Conservation (phyloP, 1,139 yeast genomes). For the Magnusiomyces ingens region DNA sequence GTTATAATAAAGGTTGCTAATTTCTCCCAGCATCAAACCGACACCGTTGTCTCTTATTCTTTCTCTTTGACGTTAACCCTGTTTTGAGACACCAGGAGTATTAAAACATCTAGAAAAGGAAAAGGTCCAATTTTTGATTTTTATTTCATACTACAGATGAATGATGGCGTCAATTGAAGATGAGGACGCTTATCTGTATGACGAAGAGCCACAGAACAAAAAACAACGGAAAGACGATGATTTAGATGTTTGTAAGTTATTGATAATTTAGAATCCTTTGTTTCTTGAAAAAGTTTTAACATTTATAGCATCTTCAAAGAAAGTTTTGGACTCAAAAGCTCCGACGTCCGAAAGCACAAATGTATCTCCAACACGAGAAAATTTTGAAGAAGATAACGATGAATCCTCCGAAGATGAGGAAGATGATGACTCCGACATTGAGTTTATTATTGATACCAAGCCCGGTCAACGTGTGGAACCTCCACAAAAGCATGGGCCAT, state of each 20-base stretch:
- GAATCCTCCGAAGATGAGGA: constrained; percentile 22
- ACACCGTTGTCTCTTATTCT: too few relatives aligned
- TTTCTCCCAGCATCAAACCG: not conserved
- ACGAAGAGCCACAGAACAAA: constrained; percentile 3
- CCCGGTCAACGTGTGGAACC: constrained; percentile 33
- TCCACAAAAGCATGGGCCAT: constrained; percentile 28
- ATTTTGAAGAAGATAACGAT: constrained; percentile 1
- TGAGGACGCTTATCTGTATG: constrained; percentile 7
- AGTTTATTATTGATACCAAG: constrained; percentile 51
- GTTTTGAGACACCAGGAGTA: too few relatives aligned
- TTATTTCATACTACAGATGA: not conserved
- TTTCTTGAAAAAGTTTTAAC: too few relatives aligned
- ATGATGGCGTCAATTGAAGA: constrained; percentile 5
- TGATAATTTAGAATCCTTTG: not conserved
- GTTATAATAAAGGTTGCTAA: not conserved
- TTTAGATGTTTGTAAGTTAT: constrained; percentile 2
- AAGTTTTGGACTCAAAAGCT: too few relatives aligned
- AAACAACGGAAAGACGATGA: not conserved
- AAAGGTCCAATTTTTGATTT: too few relatives aligned
- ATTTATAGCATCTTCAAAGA: too few relatives aligned
- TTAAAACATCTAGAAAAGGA: too few relatives aligned
- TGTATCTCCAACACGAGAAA: too few relatives aligned
- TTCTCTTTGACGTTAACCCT: too few relatives aligned
- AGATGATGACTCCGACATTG: constrained; percentile 38
- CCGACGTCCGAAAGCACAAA: too few relatives aligned